Percentiles rank a stretch among this genome's conserved stretches.
These are phyloP conservation scores for Backusella westeae DNA, from an alignment of 192 early-diverging fungal genomes.

Conservation along the genomic window DNA sequence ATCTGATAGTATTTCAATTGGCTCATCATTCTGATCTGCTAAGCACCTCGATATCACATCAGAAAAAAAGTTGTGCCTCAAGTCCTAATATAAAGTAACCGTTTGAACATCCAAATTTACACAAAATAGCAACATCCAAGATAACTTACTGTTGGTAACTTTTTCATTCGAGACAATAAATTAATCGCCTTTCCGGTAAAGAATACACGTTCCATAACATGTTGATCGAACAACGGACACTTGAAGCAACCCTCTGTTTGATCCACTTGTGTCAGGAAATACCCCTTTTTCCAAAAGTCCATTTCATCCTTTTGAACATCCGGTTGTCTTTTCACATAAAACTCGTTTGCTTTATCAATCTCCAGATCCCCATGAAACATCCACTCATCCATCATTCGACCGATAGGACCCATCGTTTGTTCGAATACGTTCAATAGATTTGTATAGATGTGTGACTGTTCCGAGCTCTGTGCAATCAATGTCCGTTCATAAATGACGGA, in stretches of 20 bases:
- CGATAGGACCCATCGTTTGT: constrained; percentile 21
- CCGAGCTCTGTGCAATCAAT: background rate
- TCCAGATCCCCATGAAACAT: constrained; percentile 32
- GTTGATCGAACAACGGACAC: constrained; percentile 11
- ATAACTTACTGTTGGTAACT: background rate
- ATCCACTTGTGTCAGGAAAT: constrained; percentile 5
- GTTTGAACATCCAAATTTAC: background rate
- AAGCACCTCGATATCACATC: background rate
- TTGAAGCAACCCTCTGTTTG: background rate
- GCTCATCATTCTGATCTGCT: background rate
- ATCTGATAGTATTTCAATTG: background rate
- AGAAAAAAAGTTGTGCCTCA: background rate
- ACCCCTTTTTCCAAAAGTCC: constrained; percentile 34
- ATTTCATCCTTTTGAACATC: constrained; percentile 11
- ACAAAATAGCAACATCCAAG: background rate
- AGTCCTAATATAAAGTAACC: background rate
- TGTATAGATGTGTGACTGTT: background rate
- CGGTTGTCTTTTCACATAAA: constrained; percentile 25
- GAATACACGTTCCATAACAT: background rate
- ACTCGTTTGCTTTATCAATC: constrained; percentile 33
- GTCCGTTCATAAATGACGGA: constrained; percentile 11
- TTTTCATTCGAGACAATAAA: background rate
- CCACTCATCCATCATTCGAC: constrained; percentile 42
- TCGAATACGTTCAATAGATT: constrained; percentile 2
- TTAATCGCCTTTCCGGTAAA: constrained; percentile 12